Percentiles rank a stretch among this genome's conserved stretches.
phyloP scores from a whole-genome alignment of 345 rosid species.

The Cardamine resedifolia region DNA sequence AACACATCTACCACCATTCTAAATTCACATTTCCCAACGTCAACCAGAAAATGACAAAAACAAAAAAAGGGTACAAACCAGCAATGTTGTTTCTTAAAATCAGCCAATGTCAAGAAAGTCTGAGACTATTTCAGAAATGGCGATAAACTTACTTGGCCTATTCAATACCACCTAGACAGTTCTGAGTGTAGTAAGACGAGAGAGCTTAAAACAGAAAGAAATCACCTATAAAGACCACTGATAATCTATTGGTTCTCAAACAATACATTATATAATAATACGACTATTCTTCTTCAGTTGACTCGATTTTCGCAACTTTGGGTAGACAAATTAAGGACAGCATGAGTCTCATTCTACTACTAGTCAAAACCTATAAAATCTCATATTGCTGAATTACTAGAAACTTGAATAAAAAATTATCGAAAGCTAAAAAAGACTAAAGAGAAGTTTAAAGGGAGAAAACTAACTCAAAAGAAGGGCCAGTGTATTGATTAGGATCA shows the following conservation, averaged over 20 bases:
- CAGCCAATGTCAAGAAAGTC: neutral
- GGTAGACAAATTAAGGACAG: neutral
- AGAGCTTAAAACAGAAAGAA: neutral
- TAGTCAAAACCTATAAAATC: neutral
- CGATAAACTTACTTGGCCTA: neutral
- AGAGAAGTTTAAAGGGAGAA: neutral
- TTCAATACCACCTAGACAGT: neutral
- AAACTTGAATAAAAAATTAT: neutral
- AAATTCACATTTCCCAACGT: neutral
- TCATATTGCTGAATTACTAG: neutral
- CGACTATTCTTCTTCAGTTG: neutral
- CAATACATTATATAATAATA: neutral
- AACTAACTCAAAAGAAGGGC: conserved; percentile 80
- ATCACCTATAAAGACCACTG: neutral
- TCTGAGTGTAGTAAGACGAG: neutral
- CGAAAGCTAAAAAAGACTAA: neutral
- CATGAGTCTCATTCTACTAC: neutral
- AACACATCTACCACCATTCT: neutral
- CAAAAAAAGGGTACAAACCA: neutral
- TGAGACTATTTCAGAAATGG: neutral
- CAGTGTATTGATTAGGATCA: conserved; percentile 55
- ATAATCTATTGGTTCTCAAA: neutral
- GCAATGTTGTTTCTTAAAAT: neutral
- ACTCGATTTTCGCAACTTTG: neutral
- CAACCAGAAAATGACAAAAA: neutral